Evolutionary conservation across 148 eudicot species (phyloP), one percentile per base, ranked within the genome.

Genomic region (Persicaria tinctoria): DNA sequence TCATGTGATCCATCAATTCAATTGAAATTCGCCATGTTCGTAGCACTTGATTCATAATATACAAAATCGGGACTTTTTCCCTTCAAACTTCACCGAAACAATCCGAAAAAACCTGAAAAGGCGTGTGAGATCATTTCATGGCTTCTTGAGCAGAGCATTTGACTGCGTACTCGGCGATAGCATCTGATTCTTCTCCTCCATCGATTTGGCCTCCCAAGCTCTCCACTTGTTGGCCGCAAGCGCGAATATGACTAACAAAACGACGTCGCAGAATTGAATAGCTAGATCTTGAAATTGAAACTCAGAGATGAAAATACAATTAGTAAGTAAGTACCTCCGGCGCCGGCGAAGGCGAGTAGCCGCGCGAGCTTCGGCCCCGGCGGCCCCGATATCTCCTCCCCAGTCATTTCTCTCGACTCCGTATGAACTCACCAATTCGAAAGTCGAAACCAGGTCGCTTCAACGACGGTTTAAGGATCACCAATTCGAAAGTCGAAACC

Each of bases 261-360:
- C 55, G 27, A 76, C 5, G n/a, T 8, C 70, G 23, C 14, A 56
- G 76, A 75, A 70, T 48, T 11, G 55, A 5, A 45, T 6, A 12
- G 54, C 20, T 17, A 16, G 45, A 23, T n/a, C 12, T n/a, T 46
- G 27, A 41, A 9, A 55, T 7, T 44, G 63, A 13, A 41, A 51
- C 1, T 51, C 51, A 51, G n/a, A 50, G 6, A 14, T 8, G 46
- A 50, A 27, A 53, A 4, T 23, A 5, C 16, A 27, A 71, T 44
- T 5, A 41, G 60, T 16, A 51, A 10, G 71, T 4, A 20, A 69
- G 17, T 81, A 87, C 91, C 77, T 79, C 87, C 91, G 80, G 91
- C 87, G 64, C 84, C 89, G 54, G 76, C 84, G 79, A 88, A 86
- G 77, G 80, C 82, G 46, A 86, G 78, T 70, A 86, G 76, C 14